Base-by-base conservation (phyloP, 768 basidiomycete species). In the Baorangia bicolor region DNA sequence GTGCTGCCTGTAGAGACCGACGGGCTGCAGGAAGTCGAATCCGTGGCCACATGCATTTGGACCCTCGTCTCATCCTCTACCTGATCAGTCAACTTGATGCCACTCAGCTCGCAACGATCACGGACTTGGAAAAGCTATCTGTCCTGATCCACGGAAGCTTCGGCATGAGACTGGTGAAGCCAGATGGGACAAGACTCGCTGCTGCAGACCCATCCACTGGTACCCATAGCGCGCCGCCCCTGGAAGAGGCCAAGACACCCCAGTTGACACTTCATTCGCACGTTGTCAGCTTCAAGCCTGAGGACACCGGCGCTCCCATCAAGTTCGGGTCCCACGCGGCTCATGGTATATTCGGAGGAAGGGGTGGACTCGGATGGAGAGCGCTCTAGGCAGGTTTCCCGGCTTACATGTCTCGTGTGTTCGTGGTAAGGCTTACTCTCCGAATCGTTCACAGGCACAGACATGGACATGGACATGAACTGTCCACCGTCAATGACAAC, bases 11-110 rank as follows among this genome's bases (percentile, higher is more conserved):
- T 23, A 55, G 30, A 28, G 53, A 43, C 6, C 50, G 63, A 31
- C 63, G 39, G 4, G 55, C 45, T 2, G 43, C 55, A 6, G 60
- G 59, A 28, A 62, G 20, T 9, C 37, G 37, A 13, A 13, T 65
- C 35, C 63, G 59, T 41, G 63, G 63, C 3, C 28, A 38, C 41
- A 64, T 64, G 59, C 41, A 37, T 28, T 2, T 64, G 10, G 63
- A 64, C 20, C 51, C 63, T 11, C 53, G 30, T 10, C 1, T 64
- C 31, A 33, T 65, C 28, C 53, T 62, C 42, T 28, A 58, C 27
- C 25, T 64, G 5, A 12, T 64, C 14, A 12, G 34, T 12, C 60
- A n/a, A 20, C 47, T 51, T 9, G 21, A 46, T 1, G 2, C 20
- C 7, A 25, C 3, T 23, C 40, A 43, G 12, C 56, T 34, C 11